phyloP scores from a whole-genome alignment of 768 basidiomycete genomes.

The Dendrothele bispora region DNA sequence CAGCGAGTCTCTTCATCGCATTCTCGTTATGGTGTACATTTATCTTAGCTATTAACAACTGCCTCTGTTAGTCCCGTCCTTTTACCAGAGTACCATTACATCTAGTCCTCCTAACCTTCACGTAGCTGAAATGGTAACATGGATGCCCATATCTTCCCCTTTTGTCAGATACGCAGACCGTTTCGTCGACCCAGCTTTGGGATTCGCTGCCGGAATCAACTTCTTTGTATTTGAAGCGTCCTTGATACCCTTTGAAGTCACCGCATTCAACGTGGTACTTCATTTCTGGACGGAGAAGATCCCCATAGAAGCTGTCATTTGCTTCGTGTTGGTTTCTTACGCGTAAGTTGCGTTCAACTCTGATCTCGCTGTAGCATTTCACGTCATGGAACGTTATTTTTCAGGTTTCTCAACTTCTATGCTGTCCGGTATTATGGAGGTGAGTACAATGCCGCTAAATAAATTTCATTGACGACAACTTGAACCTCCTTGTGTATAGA shows the following conservation, averaged over 20 bases:
- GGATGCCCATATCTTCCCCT: constrained; percentile 76
- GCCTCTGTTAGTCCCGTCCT: constrained; percentile 34
- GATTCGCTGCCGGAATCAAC: constrained; percentile 55
- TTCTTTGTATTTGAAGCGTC: constrained; percentile 54
- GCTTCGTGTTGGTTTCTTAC: constrained; percentile 41
- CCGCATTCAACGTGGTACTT: constrained; percentile 53
- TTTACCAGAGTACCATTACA: background rate
- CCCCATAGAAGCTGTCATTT: constrained; percentile 43
- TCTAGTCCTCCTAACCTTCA: constrained; percentile 22
- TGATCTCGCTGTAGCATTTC: background rate
- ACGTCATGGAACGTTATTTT: background rate
- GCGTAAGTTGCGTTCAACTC: constrained; percentile 35
- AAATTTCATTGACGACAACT: background rate
- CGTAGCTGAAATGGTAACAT: constrained; percentile 79
- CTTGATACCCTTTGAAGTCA: constrained; percentile 49
- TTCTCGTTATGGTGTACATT: constrained; percentile 51
- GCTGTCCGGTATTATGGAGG: constrained; percentile 52
- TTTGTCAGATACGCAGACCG: constrained; percentile 68
- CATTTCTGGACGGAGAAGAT: constrained; percentile 56
- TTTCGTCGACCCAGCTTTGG: constrained; percentile 58
- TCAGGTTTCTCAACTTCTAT: constrained; percentile 45
- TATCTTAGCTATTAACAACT: constrained; percentile 49
- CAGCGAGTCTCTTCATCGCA: constrained; percentile 50
- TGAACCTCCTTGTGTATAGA: constrained; percentile 25
- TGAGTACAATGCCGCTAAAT: constrained; percentile 22